These are phyloP conservation scores for Calocybe indica DNA, from an alignment of 768 basidiomycete species.

Conservation along the genomic window DNA sequence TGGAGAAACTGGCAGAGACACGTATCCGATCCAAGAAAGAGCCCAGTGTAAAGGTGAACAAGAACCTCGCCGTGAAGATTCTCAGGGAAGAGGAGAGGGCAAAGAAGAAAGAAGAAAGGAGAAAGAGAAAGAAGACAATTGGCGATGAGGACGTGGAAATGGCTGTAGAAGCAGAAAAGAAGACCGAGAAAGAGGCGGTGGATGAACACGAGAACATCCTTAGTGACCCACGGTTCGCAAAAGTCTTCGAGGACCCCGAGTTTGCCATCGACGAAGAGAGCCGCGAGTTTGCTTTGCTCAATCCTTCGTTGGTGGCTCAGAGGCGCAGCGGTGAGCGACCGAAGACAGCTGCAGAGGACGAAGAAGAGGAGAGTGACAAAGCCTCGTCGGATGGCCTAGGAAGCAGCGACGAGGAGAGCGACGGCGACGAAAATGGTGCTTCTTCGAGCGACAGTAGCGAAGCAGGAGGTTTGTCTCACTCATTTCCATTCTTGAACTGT, in stretches of 20 bases:
- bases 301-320: conserved; percentile 75
- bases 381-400: conserved; percentile 52
- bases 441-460: conserved; percentile 46
- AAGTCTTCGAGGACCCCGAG: conserved; percentile 85
- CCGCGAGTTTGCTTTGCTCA: conserved; percentile 87
- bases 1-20: conserved; percentile 91
- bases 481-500: conserved; percentile 2
- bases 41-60: conserved; percentile 56
- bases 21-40: conserved; percentile 84
- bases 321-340: conserved; percentile 32
- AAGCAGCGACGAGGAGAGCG: conserved; percentile 37
- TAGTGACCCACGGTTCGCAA: conserved; percentile 83
- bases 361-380: conserved; percentile 83
- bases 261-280: conserved; percentile 87
- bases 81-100: conserved; percentile 58
- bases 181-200: conserved; percentile 20
- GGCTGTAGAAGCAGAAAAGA: conserved; percentile 29
- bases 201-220: conserved; percentile 45
- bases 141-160: conserved; percentile 26
- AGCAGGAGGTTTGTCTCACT: conserved; percentile 40
- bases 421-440: conserved; percentile 34
- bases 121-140: conserved; percentile 38
- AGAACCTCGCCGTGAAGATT: conserved; percentile 81
- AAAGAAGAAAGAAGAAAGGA: conserved; percentile 49
- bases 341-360: conserved; percentile 83